Percentiles rank a stretch among this genome's conserved stretches.
phyloP scores from a whole-genome alignment of 257 asterid species.

The Nicotiana undulata region DNA sequence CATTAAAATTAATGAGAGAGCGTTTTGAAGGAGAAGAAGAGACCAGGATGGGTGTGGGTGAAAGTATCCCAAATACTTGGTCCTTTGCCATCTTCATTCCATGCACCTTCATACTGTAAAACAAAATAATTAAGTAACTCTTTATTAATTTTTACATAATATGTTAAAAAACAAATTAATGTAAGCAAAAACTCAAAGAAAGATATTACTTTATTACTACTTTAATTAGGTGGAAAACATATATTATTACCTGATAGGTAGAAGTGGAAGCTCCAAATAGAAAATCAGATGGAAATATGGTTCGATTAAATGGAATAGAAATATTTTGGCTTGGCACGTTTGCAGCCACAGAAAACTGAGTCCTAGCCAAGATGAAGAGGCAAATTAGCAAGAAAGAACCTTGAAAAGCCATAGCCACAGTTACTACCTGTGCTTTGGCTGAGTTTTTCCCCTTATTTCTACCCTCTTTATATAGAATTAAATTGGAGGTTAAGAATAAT shows the following conservation, averaged over 20 bases:
- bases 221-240: neutral
- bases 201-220: neutral
- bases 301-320: conserved; percentile 5
- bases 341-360: neutral
- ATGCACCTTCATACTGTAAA: conserved; percentile 7
- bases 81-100: conserved; percentile 5
- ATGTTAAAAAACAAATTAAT: neutral
- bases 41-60: neutral
- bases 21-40: neutral
- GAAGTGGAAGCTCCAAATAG: conserved; percentile 6
- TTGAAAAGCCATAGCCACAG: neutral
- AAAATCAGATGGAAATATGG: neutral
- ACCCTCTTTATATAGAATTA: neutral
- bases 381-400: neutral
- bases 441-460: no score
- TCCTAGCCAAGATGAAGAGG: neutral
- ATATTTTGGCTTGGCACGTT: neutral
- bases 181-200: neutral
- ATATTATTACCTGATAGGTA: neutral
- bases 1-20: neutral
- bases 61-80: neutral
- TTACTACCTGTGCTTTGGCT: neutral
- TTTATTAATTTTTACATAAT: neutral
- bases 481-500: neutral
- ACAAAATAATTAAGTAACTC: neutral